Conservation (phyloP, 345 rosid genomes). For the Populus nigra region DNA sequence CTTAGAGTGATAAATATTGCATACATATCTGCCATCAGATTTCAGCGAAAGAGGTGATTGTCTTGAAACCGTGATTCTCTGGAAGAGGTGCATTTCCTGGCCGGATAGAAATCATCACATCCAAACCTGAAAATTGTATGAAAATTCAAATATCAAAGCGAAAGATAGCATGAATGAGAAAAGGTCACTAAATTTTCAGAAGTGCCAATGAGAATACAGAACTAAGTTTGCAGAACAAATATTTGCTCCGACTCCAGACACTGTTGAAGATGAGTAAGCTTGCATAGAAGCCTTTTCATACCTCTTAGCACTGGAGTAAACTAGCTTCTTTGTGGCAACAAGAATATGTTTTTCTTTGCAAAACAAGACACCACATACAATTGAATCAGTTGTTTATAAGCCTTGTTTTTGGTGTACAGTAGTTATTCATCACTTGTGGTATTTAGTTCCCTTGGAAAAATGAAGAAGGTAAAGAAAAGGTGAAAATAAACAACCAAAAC, state of each 20-base stretch:
- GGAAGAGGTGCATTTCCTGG: slow-evolving; percentile 31
- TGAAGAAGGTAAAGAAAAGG: no score
- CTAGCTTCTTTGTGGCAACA: background rate
- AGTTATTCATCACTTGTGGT: background rate
- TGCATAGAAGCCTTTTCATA: background rate
- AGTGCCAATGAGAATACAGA: background rate
- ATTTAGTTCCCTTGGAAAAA: background rate
- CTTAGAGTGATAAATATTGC: background rate
- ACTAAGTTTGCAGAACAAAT: background rate
- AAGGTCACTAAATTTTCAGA: background rate
- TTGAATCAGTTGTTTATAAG: background rate
- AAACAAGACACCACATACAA: background rate
- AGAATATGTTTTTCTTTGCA: background rate
- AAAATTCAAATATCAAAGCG: background rate
- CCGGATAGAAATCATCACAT: slow-evolving; percentile 22
- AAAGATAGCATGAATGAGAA: background rate
- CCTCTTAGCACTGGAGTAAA: background rate
- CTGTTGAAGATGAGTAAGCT: background rate
- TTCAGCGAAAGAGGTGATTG: slow-evolving; percentile 24
- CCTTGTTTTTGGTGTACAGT: background rate
- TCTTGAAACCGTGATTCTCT: slow-evolving; percentile 29
- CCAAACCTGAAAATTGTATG: slow-evolving; percentile 11
- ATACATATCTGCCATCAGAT: slow-evolving; percentile 11
- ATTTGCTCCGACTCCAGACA: background rate
- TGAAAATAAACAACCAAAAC: background rate